Conservation (phyloP, 2,329 filamentous ascomycete species). For the Raffaelea arxii region DNA sequence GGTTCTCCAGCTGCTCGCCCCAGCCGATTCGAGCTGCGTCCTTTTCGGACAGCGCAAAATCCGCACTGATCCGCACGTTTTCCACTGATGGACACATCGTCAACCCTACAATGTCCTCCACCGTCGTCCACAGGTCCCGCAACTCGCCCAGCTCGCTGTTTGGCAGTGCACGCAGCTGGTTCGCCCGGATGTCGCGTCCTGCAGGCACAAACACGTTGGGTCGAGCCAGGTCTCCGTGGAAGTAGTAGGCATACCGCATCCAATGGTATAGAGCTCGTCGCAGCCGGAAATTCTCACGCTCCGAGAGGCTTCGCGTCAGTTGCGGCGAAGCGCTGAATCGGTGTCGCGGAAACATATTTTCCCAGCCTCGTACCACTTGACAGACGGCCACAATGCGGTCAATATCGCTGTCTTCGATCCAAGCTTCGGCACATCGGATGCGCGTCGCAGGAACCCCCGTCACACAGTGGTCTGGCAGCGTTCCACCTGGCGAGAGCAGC, state of each 20-base stretch:
- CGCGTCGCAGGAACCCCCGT: constrained; percentile 1
- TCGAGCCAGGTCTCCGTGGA: constrained; percentile 33
- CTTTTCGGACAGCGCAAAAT: constrained; percentile 13
- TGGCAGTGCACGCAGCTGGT: constrained; percentile 32
- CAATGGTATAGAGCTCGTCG: constrained; percentile 41
- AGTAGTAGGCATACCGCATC: constrained; percentile 45
- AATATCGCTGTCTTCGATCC: constrained; percentile 17
- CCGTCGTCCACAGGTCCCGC: constrained; percentile 33
- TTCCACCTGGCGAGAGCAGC: constrained; percentile 12
- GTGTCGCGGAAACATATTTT: constrained; percentile 25
- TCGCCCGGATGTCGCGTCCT: constrained; percentile 26
- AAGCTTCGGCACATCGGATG: constrained; percentile 6
- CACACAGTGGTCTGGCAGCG: constrained; percentile 4
- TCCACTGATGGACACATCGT: constrained; percentile 37
- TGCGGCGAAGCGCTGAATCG: constrained; percentile 32
- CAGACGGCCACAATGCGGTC: constrained; percentile 20
- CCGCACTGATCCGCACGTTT: constrained; percentile 21
- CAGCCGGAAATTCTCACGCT: constrained; percentile 34
- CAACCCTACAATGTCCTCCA: constrained; percentile 32
- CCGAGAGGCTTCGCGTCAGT: constrained; percentile 30
- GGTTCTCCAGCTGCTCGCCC: constrained; percentile 18
- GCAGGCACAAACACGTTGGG: constrained; percentile 12
- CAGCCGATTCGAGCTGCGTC: constrained; percentile 19
- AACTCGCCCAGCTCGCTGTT: constrained; percentile 35
- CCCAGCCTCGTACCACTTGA: constrained; percentile 28